Percentiles rank a stretch among this genome's conserved stretches.
Conservation (phyloP, 1,139 yeast species). For the Spencermartinsiella ligniputridi region DNA sequence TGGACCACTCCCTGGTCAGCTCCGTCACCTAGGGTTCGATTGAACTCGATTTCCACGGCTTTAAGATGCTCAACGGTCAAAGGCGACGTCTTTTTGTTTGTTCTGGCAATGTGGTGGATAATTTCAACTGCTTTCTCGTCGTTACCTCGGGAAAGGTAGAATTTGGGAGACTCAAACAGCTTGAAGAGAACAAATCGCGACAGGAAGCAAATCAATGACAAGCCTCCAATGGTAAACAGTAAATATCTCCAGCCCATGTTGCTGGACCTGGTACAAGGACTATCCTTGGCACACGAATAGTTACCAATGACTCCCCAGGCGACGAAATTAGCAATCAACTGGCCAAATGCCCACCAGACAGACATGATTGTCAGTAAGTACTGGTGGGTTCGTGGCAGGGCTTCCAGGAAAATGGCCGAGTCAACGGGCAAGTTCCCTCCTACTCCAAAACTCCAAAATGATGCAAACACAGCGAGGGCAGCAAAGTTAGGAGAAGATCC, state of each 20-base stretch:
- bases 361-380: constrained; percentile 53
- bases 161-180: constrained; percentile 55
- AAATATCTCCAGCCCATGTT: constrained; percentile 60
- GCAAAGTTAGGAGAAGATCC: constrained; percentile 46
- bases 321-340: constrained; percentile 46
- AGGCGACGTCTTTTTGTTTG: constrained; percentile 35
- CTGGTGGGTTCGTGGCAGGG: constrained; percentile 48
- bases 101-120: constrained; percentile 14
- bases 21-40: not conserved
- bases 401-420: constrained; percentile 56
- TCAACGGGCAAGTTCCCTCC: constrained; percentile 61
- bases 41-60: constrained; percentile 33
- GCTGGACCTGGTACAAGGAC: constrained; percentile 41
- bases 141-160: constrained; percentile 44
- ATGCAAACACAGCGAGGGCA: constrained; percentile 46
- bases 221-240: constrained; percentile 48
- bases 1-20: constrained; percentile 1
- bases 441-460: constrained; percentile 27
- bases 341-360: constrained; percentile 59
- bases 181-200: constrained; percentile 43
- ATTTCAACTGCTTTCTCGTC: constrained; percentile 43
- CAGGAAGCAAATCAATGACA: constrained; percentile 46
- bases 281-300: constrained; percentile 40
- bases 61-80: constrained; percentile 43
- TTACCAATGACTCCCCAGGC: constrained; percentile 54